These are phyloP conservation scores for Lentinula novae-zelandiae DNA, from an alignment of 1,284 basidiomycete genomes.

Conservation along the genomic window DNA sequence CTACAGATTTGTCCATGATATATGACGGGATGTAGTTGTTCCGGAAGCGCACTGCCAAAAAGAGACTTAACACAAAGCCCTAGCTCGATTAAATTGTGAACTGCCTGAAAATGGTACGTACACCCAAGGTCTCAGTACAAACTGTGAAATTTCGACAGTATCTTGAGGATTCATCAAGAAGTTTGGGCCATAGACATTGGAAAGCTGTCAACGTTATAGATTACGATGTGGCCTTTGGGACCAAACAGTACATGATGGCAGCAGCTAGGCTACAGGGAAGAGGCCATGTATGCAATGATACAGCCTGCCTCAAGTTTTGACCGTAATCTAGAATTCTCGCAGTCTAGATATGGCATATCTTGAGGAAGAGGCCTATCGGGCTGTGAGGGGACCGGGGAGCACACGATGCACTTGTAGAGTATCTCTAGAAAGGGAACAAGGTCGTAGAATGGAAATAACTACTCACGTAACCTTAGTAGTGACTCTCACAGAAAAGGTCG, in stretches of 20 bases:
- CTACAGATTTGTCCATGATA: neutral
- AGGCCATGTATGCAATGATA: neutral
- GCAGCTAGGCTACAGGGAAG: neutral
- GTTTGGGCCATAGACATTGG: neutral
- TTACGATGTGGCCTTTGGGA: neutral
- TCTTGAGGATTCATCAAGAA: neutral
- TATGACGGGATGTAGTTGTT: too few species aligned
- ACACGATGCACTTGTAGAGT: neutral
- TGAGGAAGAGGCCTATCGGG: too few species aligned
- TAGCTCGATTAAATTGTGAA: too few species aligned
- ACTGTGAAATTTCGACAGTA: too few species aligned
- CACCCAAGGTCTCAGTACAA: too few species aligned
- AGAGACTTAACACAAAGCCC: too few species aligned
- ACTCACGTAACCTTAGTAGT: too few species aligned
- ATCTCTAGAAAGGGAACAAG: neutral
- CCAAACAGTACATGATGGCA: neutral
- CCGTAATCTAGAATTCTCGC: neutral
- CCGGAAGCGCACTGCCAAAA: too few species aligned
- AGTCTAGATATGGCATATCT: neutral
- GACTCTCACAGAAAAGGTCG: too few species aligned
- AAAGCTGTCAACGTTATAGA: neutral
- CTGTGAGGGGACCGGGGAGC: neutral
- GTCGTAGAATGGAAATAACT: neutral
- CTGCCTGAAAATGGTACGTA: too few species aligned
- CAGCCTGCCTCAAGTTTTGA: neutral